These are phyloP conservation scores for Syncephalastrum monosporum DNA, from an alignment of 371 early-diverging fungal genomes.

Conservation along the genomic window DNA sequence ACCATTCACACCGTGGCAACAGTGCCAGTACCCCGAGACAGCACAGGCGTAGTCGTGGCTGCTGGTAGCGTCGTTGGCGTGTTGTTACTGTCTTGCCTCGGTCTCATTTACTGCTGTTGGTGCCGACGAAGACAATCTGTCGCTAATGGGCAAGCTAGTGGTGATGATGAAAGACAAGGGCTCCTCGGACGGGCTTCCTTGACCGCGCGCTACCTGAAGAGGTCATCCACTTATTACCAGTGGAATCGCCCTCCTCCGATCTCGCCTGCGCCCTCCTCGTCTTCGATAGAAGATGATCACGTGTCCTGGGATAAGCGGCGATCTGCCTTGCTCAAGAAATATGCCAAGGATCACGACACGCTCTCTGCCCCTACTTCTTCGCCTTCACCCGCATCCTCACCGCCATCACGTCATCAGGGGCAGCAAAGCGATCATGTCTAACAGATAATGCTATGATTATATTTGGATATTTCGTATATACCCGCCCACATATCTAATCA, in stretches of 20 bases:
- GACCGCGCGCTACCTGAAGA: slow-evolving; percentile 9
- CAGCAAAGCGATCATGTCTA: background rate
- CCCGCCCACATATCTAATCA: no score
- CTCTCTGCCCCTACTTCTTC: no score
- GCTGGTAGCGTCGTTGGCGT: background rate
- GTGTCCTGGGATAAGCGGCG: slow-evolving; percentile 15
- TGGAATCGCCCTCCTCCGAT: slow-evolving; percentile 17
- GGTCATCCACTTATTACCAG: slow-evolving; percentile 19
- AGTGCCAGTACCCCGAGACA: background rate
- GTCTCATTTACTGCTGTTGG: slow-evolving; percentile 2
- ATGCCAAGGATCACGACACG: slow-evolving; percentile 5
- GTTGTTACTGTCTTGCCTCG: background rate
- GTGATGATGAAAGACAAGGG: slow-evolving; percentile 11
- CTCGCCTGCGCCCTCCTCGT: slow-evolving; percentile 6
- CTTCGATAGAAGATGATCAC: slow-evolving; percentile 4
- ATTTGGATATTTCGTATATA: no score
- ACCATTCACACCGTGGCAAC: no score
- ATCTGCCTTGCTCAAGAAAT: slow-evolving; percentile 17
- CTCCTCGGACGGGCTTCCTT: slow-evolving; percentile 6
- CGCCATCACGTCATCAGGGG: background rate
- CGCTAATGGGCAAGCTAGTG: background rate
- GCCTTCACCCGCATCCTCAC: background rate
- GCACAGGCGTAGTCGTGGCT: background rate
- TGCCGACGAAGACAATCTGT: background rate
- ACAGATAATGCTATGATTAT: no score